Evolutionary conservation across 2,329 filamentous ascomycete species (phyloP).

Genomic region (Penicillium sp.): DNA sequence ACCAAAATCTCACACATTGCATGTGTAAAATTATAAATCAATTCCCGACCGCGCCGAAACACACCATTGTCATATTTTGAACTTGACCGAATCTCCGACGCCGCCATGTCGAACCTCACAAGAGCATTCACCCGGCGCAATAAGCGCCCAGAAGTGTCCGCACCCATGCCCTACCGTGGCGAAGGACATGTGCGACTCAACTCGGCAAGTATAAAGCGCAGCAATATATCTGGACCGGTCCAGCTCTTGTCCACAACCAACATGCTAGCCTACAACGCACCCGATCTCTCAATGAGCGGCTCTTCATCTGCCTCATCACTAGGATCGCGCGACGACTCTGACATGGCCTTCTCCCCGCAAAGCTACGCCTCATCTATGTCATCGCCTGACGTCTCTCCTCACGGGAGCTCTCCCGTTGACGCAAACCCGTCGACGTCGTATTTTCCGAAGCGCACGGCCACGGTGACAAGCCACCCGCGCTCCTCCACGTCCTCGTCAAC

Average conservation of each 20-base stretch:
- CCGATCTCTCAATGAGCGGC: slow-evolving; percentile 60
- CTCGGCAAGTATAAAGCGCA: slow-evolving; percentile 46
- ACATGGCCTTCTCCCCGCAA: slow-evolving; percentile 55
- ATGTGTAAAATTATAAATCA: slow-evolving; percentile 3
- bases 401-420: slow-evolving; percentile 45
- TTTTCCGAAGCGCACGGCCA: slow-evolving; percentile 67
- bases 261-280: slow-evolving; percentile 91
- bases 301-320: slow-evolving; percentile 52
- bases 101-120: slow-evolving; percentile 39
- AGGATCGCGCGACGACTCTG: slow-evolving; percentile 49
- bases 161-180: slow-evolving; percentile 41
- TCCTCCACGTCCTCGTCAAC: slow-evolving; percentile 47
- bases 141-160: slow-evolving; percentile 46
- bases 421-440: slow-evolving; percentile 57
- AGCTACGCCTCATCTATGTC: slow-evolving; percentile 51
- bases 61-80: not conserved
- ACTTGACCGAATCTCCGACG: not conserved
- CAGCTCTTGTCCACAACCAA: slow-evolving; percentile 92
- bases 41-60: slow-evolving; percentile 5
- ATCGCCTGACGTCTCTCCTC: slow-evolving; percentile 47
- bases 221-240: slow-evolving; percentile 75
- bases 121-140: slow-evolving; percentile 50
- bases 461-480: slow-evolving; percentile 58
- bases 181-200: slow-evolving; percentile 46
- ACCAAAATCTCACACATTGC: slow-evolving; percentile 4